A percentile compares a stretch with the other conserved stretches of the same genome.
Conservation (phyloP, 83 land plant species). For the Isoetes engelmannii region DNA sequence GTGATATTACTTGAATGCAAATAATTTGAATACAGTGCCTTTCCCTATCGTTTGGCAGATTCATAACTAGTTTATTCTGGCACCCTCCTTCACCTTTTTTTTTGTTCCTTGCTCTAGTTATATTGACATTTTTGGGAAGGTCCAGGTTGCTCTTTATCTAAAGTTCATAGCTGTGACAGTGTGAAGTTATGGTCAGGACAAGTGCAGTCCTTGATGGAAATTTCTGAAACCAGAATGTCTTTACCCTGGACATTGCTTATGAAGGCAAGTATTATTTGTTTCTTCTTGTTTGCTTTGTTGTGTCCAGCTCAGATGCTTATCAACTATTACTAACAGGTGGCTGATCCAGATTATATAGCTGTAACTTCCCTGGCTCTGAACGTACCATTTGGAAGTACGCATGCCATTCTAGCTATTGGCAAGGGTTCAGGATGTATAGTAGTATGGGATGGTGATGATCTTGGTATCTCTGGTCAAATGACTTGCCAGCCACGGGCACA, state of each 20-base stretch:
- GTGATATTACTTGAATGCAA: no score
- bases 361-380: conserved; percentile 17
- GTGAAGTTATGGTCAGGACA: conserved; percentile 31
- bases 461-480: conserved; percentile 10
- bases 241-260: conserved; percentile 21
- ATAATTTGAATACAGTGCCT: no score
- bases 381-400: background rate
- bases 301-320: conserved; percentile 5
- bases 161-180: conserved; percentile 14
- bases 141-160: no score
- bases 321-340: conserved; percentile 2
- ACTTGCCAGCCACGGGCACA: conserved; percentile 18
- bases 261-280: background rate
- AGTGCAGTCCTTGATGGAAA: conserved; percentile 1
- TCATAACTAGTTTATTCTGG: no score
- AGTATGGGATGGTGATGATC: conserved; percentile 13
- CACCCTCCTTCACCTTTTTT: no score
- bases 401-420: conserved; percentile 22
- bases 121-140: no score
- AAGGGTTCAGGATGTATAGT: conserved; percentile 22
- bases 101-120: no score
- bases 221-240: background rate
- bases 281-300: background rate
- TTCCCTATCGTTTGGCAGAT: no score
- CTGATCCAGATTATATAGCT: conserved; percentile 12